These are phyloP conservation scores for Penicillium desertorum DNA, from an alignment of 495 filamentous ascomycete genomes.

Conservation along the genomic window DNA sequence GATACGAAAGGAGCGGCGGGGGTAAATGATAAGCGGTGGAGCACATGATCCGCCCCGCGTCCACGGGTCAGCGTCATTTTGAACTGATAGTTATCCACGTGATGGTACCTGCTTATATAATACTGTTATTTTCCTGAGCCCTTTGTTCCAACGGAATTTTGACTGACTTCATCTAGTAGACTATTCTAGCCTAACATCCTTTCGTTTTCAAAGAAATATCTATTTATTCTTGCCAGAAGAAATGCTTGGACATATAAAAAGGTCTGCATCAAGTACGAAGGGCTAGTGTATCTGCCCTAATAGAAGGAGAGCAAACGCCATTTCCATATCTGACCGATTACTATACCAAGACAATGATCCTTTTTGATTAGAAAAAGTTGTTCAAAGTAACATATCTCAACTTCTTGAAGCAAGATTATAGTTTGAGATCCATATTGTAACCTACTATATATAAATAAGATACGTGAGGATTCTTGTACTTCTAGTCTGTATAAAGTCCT, in stretches of 20 bases:
- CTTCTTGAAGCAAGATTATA: too few species aligned
- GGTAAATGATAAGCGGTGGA: slow-evolving; percentile 33
- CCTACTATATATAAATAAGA: too few species aligned
- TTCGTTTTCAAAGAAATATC: neutral
- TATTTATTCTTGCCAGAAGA: neutral
- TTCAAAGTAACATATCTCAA: too few species aligned
- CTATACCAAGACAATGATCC: too few species aligned
- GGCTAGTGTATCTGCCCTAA: neutral
- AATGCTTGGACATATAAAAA: neutral
- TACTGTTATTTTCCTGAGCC: neutral
- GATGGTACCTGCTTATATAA: neutral
- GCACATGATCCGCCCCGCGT: slow-evolving; percentile 38
- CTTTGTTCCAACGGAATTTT: too few species aligned
- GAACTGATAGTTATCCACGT: slow-evolving; percentile 1
- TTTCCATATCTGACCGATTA: too few species aligned
- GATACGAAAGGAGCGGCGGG: slow-evolving; percentile 5
- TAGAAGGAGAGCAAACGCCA: too few species aligned
- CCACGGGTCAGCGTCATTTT: slow-evolving; percentile 28
- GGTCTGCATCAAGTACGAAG: neutral
- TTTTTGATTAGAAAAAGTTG: too few species aligned
- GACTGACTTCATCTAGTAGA: too few species aligned
- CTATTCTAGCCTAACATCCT: neutral
- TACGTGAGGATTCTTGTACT: too few species aligned
- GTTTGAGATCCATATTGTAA: too few species aligned
- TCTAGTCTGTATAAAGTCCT: too few species aligned